Percentiles rank a stretch among this genome's conserved stretches.
These are phyloP conservation scores for Zasmidium cellare DNA, from an alignment of 2,329 filamentous ascomycete genomes.

Conservation along the genomic window DNA sequence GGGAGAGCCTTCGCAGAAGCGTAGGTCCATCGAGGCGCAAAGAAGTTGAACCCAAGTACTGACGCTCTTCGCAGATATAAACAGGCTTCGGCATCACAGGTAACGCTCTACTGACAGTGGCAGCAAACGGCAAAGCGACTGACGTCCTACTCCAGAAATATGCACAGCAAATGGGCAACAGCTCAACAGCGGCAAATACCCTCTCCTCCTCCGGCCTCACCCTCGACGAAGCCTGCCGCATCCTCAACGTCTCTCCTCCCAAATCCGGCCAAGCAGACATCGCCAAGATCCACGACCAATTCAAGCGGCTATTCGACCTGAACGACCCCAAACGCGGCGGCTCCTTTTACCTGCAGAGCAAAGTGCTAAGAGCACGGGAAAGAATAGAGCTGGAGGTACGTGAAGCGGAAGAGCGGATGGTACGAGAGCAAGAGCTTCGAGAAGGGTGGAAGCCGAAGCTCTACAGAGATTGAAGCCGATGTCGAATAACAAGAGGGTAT, in stretches of 20 bases:
- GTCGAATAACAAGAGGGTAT: slow-evolving; percentile 2
- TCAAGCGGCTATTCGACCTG: slow-evolving; percentile 90
- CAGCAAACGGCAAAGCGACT: slow-evolving; percentile 52
- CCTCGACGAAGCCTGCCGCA: slow-evolving; percentile 94
- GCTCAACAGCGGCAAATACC: slow-evolving; percentile 48
- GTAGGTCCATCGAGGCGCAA: slow-evolving; percentile 12
- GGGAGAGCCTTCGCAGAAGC: slow-evolving; percentile 91
- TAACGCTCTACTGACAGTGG: slow-evolving; percentile 3
- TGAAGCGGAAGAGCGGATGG: slow-evolving; percentile 68
- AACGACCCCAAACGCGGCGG: slow-evolving; percentile 96
- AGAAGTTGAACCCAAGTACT: slow-evolving; percentile 3
- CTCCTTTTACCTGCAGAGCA: slow-evolving; percentile 98
- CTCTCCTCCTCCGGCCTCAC: slow-evolving; percentile 73
- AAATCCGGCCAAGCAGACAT: slow-evolving; percentile 74
- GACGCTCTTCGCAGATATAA: slow-evolving; percentile 59
- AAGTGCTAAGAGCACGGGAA: slow-evolving; percentile 87
- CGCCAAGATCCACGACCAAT: slow-evolving; percentile 77
- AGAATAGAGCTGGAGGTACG: slow-evolving; percentile 84
- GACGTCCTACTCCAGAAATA: slow-evolving; percentile 40
- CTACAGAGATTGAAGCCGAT: slow-evolving; percentile 70
- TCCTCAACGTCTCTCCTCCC: slow-evolving; percentile 91
- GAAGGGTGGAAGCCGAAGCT: slow-evolving; percentile 94
- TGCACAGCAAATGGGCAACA: slow-evolving; percentile 27
- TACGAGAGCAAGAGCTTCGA: slow-evolving; percentile 74
- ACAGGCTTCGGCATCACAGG: slow-evolving; percentile 77